Evolutionary conservation across 106 monocot genomes (phyloP).

Genomic region (Dendrobium huoshanense): DNA sequence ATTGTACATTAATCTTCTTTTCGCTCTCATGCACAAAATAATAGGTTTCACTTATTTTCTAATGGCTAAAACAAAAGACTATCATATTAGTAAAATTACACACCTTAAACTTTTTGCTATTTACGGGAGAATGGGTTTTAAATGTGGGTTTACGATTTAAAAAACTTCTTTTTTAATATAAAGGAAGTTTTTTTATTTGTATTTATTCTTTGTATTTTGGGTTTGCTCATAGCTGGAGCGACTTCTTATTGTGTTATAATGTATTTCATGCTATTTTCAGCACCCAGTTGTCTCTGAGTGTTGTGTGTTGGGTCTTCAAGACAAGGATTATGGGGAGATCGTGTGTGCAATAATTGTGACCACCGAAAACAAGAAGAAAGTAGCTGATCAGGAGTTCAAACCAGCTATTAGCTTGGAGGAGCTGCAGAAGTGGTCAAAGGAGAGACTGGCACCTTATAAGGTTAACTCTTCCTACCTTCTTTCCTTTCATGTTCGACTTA

Average conservation of each 20-base stretch:
- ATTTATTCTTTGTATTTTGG: too few relatives aligned
- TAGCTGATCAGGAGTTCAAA: conserved; percentile 29
- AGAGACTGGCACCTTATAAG: conserved; percentile 96
- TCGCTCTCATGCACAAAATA: too few relatives aligned
- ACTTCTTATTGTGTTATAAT: neutral
- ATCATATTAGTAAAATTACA: too few relatives aligned
- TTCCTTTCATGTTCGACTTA: too few relatives aligned
- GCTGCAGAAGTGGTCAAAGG: conserved; percentile 63
- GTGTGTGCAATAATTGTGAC: conserved; percentile 79
- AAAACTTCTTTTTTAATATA: too few relatives aligned
- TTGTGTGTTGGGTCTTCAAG: conserved; percentile 75
- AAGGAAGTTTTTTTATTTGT: too few relatives aligned
- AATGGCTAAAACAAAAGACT: too few relatives aligned
- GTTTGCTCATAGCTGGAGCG: neutral
- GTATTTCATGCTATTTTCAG: conserved; percentile 24
- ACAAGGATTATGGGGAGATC: conserved; percentile 83
- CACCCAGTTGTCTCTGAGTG: conserved; percentile 76
- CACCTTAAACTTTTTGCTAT: too few relatives aligned
- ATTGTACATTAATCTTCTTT: too few relatives aligned
- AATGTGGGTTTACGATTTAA: too few relatives aligned
- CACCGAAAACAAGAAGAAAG: conserved; percentile 29
- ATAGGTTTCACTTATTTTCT: too few relatives aligned
- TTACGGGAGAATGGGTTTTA: too few relatives aligned
- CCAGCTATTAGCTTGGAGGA: conserved; percentile 65
- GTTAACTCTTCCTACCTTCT: conserved; percentile 23